A percentile compares a stretch with the other conserved stretches of the same genome.
phyloP scores from a whole-genome alignment of 202 grass and related monocot species.

The Setaria italica region DNA sequence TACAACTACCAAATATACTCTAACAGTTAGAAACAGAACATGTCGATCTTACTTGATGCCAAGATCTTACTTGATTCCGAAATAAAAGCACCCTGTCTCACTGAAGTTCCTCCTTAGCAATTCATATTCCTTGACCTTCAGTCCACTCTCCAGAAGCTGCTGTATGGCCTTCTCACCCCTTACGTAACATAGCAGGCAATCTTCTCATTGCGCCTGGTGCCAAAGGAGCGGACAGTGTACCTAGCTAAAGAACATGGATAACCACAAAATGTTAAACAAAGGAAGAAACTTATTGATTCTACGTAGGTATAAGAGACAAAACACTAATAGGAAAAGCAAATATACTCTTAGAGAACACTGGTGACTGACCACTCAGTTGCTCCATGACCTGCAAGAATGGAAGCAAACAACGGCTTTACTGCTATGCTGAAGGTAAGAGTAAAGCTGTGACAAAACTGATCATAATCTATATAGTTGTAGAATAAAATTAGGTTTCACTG shows the following conservation, averaged over 20 bases:
- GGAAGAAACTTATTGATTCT: not conserved
- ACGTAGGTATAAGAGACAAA: not conserved
- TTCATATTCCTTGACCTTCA: slow-evolving; percentile 82
- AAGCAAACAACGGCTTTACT: slow-evolving; percentile 6
- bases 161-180: slow-evolving; percentile 77
- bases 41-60: slow-evolving; percentile 61
- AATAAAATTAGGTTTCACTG: not conserved
- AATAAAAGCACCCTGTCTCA: slow-evolving; percentile 67
- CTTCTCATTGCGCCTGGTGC: slow-evolving; percentile 81
- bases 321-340: not conserved
- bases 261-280: slow-evolving; percentile 5
- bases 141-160: slow-evolving; percentile 70
- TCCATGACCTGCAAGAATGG: slow-evolving; percentile 61
- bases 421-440: not conserved
- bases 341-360: slow-evolving; percentile 69
- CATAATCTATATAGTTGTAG: not conserved
- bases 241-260: slow-evolving; percentile 49
- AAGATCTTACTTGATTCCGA: slow-evolving; percentile 73
- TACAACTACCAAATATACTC: too few species aligned
- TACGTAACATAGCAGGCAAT: slow-evolving; percentile 74
- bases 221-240: slow-evolving; percentile 75
- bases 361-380: slow-evolving; percentile 72
- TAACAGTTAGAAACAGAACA: not conserved
- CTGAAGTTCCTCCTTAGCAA: slow-evolving; percentile 78
- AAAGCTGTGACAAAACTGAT: not conserved